phyloP scores from a whole-genome alignment of 1,284 basidiomycete species.

The Lignosus rhinocerotis region DNA sequence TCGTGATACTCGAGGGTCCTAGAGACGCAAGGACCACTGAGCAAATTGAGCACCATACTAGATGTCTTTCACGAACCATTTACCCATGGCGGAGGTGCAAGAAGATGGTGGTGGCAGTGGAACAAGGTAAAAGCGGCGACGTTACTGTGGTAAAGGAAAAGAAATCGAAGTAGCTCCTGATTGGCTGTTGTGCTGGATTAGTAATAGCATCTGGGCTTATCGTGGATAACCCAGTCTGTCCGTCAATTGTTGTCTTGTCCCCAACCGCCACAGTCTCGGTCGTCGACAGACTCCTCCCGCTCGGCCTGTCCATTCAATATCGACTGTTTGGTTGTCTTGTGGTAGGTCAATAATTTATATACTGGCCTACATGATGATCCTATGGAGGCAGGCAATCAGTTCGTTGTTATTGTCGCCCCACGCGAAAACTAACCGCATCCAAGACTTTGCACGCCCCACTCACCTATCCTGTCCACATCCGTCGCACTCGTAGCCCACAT shows the following conservation, averaged over 20 bases:
- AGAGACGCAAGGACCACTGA: conserved; percentile 13
- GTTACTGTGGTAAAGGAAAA: conserved; percentile 13
- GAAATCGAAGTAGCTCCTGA: background rate
- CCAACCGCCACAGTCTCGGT: conserved; percentile 17
- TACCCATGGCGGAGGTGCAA: conserved; percentile 28
- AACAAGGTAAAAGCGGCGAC: conserved; percentile 7
- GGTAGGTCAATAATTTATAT: conserved; percentile 12
- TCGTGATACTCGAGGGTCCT: conserved; percentile 72
- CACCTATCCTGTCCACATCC: conserved; percentile 15
- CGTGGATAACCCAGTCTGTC: conserved; percentile 2
- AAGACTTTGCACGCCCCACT: background rate
- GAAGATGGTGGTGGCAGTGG: conserved; percentile 15
- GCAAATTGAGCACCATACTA: background rate
- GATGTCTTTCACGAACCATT: conserved; percentile 28
- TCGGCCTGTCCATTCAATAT: background rate
- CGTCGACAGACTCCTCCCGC: conserved; percentile 2
- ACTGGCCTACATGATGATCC: background rate
- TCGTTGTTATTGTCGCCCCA: background rate
- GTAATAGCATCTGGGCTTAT: conserved; percentile 11
- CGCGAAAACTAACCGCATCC: background rate
- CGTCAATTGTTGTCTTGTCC: conserved; percentile 10
- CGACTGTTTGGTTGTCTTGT: conserved; percentile 14
- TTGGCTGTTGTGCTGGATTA: conserved; percentile 9
- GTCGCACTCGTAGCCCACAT: conserved; percentile 26
- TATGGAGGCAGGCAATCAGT: conserved; percentile 9